phyloP scores from a whole-genome alignment of 2,329 filamentous ascomycete genomes.

The Aspergillus vadensis region DNA sequence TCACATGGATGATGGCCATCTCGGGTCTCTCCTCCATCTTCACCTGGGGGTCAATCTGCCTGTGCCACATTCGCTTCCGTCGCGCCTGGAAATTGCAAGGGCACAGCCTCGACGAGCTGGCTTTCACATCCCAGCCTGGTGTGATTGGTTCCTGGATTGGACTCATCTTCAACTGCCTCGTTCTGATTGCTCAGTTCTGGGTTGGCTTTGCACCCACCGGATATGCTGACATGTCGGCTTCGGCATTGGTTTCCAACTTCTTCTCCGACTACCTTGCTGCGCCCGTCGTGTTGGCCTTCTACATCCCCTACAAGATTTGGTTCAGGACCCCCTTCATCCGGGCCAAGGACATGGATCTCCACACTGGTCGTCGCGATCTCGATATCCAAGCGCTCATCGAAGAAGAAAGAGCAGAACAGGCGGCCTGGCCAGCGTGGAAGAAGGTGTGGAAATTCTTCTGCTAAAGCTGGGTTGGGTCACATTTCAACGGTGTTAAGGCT shows the following conservation, averaged over 20 bases:
- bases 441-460: constrained; percentile 73
- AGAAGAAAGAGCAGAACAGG: constrained; percentile 75
- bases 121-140: constrained; percentile 79
- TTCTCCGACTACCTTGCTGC: constrained; percentile 65
- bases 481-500: background rate
- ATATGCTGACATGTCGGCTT: constrained; percentile 49
- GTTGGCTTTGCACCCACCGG: constrained; percentile 75
- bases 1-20: constrained; percentile 78
- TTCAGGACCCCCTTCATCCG: constrained; percentile 69
- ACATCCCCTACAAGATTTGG: constrained; percentile 73
- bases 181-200: constrained; percentile 86
- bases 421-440: constrained; percentile 75
- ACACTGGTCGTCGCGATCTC: constrained; percentile 81
- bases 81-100: constrained; percentile 71
- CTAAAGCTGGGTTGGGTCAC: constrained; percentile 38
- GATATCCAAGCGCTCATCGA: constrained; percentile 76
- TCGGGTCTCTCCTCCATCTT: constrained; percentile 74
- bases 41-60: constrained; percentile 79
- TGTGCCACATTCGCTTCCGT: constrained; percentile 92
- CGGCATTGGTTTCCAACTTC: constrained; percentile 63
- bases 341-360: constrained; percentile 77
- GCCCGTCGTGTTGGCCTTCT: constrained; percentile 62
- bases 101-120: constrained; percentile 72
- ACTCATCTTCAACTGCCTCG: constrained; percentile 70
- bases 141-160: constrained; percentile 79